Evolutionary conservation across 192 early-diverging fungal genomes (phyloP).

Genomic region (Chytriomyces sp.): DNA sequence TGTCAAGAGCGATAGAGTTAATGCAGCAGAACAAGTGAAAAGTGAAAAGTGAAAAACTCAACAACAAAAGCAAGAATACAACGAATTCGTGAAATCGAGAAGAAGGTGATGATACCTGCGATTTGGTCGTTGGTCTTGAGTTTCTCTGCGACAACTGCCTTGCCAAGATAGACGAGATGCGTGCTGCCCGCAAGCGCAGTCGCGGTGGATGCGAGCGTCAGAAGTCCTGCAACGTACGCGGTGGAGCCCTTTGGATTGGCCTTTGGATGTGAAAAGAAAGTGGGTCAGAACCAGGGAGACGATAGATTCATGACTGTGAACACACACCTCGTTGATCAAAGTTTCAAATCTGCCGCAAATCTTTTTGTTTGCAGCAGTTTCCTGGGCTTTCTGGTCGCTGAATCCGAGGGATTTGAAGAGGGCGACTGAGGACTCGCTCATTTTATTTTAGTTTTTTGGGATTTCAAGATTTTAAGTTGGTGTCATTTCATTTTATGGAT

Average conservation of each 20-base stretch:
- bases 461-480: not conserved
- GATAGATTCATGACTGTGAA: slow-evolving; percentile 6
- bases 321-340: slow-evolving; percentile 70
- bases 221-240: slow-evolving; percentile 75
- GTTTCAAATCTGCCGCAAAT: slow-evolving; percentile 76
- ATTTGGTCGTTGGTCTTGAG: slow-evolving; percentile 87
- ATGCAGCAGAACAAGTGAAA: not conserved
- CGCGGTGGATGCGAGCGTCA: slow-evolving; percentile 85
- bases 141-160: slow-evolving; percentile 67
- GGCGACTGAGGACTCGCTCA: slow-evolving; percentile 1
- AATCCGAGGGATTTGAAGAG: slow-evolving; percentile 90
- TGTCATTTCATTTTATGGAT: no score
- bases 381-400: slow-evolving; percentile 88
- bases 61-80: not conserved
- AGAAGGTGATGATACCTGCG: slow-evolving; percentile 58
- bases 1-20: slow-evolving; percentile 16
- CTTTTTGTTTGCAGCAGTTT: slow-evolving; percentile 96
- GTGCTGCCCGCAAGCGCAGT: slow-evolving; percentile 69
- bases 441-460: slow-evolving; percentile 3
- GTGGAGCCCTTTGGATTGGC: slow-evolving; percentile 20
- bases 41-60: slow-evolving; percentile 2
- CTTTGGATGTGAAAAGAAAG: not conserved
- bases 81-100: not conserved
- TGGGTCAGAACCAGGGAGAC: not conserved
- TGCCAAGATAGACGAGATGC: slow-evolving; percentile 82